Evolutionary conservation across 768 basidiomycete species (phyloP).

Genomic region (Boletus rubescentipes): DNA sequence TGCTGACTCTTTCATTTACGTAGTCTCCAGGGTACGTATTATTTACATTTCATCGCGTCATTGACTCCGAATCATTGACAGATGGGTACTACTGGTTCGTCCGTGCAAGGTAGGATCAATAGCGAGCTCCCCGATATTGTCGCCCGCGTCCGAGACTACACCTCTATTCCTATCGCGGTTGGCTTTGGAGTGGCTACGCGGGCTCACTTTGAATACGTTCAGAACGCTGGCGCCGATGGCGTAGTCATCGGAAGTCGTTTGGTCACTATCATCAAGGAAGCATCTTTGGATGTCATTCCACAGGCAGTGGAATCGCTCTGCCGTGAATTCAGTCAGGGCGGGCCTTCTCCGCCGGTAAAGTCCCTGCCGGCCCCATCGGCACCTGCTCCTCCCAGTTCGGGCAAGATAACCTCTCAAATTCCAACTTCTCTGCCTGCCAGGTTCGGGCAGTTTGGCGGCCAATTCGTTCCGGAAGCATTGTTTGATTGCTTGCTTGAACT

Average conservation of each 20-base stretch:
- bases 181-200: slow-evolving; percentile 95
- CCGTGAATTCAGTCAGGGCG: slow-evolving; percentile 57
- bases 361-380: not conserved
- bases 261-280: slow-evolving; percentile 73
- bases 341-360: slow-evolving; percentile 20
- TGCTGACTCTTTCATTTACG: slow-evolving; percentile 96
- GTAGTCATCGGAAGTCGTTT: slow-evolving; percentile 92
- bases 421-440: slow-evolving; percentile 66
- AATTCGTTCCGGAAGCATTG: slow-evolving; percentile 96
- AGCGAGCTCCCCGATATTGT: slow-evolving; percentile 80
- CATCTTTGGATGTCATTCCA: slow-evolving; percentile 48
- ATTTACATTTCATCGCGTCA: not conserved
- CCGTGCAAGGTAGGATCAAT: slow-evolving; percentile 69
- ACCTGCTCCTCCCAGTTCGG: not conserved
- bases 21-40: slow-evolving; percentile 83
- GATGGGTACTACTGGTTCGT: slow-evolving; percentile 99
- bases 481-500: slow-evolving; percentile 90
- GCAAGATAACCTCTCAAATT: slow-evolving; percentile 23
- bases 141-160: slow-evolving; percentile 73
- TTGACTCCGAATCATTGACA: slow-evolving; percentile 30
- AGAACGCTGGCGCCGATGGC: slow-evolving; percentile 88
- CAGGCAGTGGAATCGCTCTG: slow-evolving; percentile 71
- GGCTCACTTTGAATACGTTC: slow-evolving; percentile 83
- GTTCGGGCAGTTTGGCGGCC: slow-evolving; percentile 95
- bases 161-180: slow-evolving; percentile 85